Evolutionary conservation across 176 grass and related monocot genomes (phyloP), one percentile per base, ranked within the genome.

Genomic region (Elaeis guineensis): DNA sequence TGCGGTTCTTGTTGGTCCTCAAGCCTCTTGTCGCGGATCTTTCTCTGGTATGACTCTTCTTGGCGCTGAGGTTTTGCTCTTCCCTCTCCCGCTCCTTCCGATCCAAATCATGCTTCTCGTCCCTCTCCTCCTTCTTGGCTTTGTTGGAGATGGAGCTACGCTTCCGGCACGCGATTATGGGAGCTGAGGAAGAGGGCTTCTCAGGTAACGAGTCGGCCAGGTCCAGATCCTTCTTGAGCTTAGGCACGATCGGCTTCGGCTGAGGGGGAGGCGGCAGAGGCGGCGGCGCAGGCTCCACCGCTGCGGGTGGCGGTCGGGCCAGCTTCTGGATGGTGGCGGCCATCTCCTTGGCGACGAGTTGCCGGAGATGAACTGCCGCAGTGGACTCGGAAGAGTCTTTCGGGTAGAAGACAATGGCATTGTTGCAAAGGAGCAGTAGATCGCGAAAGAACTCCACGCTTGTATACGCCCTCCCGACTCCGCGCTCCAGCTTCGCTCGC

Each of bases 371-470:
- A 6, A 19, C 20, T 25, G 75, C 92, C 9, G 92, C 83, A 8
- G 59, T 8, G 53, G 77, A 76, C 80, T 90, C 81, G 22, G 75
- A 58, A n/a, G 80, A 85, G 23, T 62, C 67, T 30, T 21, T 84
- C 52, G 86, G 86, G 78, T 62, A 97, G 87, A 85, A 91, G 64
- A 97, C 83, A 32, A 82, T 19, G 5, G 84, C 84, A 63, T 97
- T 97, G 22, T 54, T 39, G 67, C 81, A 91, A 21, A 91, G 87
- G 51, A 91, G 80, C 2, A 97, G 55, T 18, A 97, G 58, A 60
- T 97, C 87, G 17, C 78, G 92, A 69, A 87, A 97, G 78, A 91
- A 85, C 72, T 97, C 87, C 16, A 73, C 32, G 2, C 68, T 62
- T 9, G 71, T 9, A 62, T 85, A 85, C 51, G 52, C 30, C 20